phyloP scores from a whole-genome alignment of 306 rosid species.

The Ormosia semicastrata region DNA sequence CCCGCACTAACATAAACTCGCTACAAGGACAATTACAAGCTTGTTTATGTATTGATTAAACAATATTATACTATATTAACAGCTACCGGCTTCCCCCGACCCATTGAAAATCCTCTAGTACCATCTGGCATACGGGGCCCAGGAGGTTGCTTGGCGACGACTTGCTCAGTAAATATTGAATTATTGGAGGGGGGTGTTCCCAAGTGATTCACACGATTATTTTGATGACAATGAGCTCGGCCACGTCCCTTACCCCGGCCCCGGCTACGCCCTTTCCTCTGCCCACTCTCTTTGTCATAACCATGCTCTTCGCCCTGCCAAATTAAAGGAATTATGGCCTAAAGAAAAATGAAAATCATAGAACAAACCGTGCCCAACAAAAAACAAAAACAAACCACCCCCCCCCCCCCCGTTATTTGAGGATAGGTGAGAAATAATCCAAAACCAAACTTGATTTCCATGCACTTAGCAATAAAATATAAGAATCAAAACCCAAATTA shows the following conservation, averaged over 20 bases:
- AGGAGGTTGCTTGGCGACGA: constrained; percentile 71
- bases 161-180: constrained; percentile 49
- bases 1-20: not conserved
- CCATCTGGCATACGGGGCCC: constrained; percentile 99
- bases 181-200: constrained; percentile 61
- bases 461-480: not conserved
- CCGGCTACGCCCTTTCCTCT: constrained; percentile 67
- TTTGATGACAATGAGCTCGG: constrained; percentile 67
- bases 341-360: not conserved
- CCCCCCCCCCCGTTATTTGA: not conserved
- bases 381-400: not conserved
- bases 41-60: constrained; percentile 3
- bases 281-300: constrained; percentile 77
- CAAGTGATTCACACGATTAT: constrained; percentile 53
- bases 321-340: constrained; percentile 13
- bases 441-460: not conserved
- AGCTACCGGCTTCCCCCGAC: constrained; percentile 80
- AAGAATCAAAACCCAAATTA: not conserved
- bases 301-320: constrained; percentile 80
- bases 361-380: not conserved
- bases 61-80: constrained; percentile 54
- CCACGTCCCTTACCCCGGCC: constrained; percentile 87
- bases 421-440: not conserved
- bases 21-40: constrained; percentile 23
- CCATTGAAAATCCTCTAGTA: constrained; percentile 92